Evolutionary conservation across 2,329 filamentous ascomycete genomes (phyloP).

Genomic region (Ophiostoma angusticollis): DNA sequence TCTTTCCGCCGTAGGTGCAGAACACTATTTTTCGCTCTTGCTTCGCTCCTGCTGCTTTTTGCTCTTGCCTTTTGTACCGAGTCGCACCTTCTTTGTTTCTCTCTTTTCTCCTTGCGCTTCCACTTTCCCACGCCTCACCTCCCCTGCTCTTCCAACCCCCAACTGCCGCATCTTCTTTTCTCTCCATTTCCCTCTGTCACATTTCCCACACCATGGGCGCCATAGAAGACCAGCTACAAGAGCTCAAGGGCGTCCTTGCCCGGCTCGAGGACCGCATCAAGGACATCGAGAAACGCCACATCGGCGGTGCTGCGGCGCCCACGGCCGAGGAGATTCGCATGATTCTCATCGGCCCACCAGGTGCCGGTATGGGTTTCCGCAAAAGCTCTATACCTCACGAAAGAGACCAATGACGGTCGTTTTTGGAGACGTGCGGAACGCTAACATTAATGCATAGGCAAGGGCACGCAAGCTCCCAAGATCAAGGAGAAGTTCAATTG

Average conservation of each 20-base stretch:
- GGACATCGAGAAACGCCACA: slow-evolving; percentile 65
- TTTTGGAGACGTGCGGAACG: not conserved
- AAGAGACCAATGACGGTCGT: not conserved
- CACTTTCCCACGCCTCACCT: slow-evolving; percentile 1
- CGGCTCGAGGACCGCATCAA: slow-evolving; percentile 77
- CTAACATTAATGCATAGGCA: slow-evolving; percentile 46
- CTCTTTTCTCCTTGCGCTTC: not conserved
- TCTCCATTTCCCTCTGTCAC: not conserved
- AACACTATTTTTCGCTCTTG: not conserved
- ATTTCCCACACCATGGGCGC: slow-evolving; percentile 55
- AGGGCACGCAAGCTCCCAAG: slow-evolving; percentile 94
- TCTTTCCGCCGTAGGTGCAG: too few relatives aligned
- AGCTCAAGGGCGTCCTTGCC: slow-evolving; percentile 71
- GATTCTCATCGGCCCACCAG: slow-evolving; percentile 94
- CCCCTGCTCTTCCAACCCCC: slow-evolving; percentile 1
- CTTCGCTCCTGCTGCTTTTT: not conserved
- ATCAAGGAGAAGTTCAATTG: slow-evolving; percentile 97
- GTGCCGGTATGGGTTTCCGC: slow-evolving; percentile 59
- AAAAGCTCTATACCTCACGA: not conserved
- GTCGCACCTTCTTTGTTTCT: slow-evolving; percentile 1
- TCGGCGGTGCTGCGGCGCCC: slow-evolving; percentile 32
- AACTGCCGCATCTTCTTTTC: not conserved
- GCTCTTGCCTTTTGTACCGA: slow-evolving; percentile 1
- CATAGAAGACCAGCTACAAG: slow-evolving; percentile 72
- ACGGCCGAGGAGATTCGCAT: slow-evolving; percentile 67